Base-by-base conservation (phyloP, 345 rosid species). In the Camelina sativa region DNA sequence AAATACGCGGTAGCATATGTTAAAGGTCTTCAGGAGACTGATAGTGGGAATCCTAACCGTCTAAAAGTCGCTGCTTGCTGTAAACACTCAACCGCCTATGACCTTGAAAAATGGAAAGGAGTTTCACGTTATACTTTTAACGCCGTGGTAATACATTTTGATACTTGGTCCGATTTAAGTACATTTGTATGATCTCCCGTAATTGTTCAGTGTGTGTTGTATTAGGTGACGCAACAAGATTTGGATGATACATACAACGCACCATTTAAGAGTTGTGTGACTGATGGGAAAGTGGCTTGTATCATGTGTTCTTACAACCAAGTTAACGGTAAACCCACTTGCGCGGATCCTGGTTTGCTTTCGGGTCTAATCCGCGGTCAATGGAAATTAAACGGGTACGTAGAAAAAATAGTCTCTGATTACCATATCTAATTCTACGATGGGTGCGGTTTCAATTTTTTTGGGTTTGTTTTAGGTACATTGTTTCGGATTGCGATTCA, bases 291-390 rank as follows among this genome's bases (percentile, higher is more conserved):
- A 72, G 97, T 91, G 11, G 92, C 92, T 2, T 84, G 97, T 76
- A 90, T 91, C 62, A 91, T 91, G 97, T 91, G 92, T 69, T 87
- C 92, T 37, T 91, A 87, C 73, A 91, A 91, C 69, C 85, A 86
- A 79, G 91, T 91, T 56, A 91, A 91, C 63, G 97, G 94, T 13
- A 87, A 73, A 63, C 94, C 97, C 0, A 81, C 89, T 13, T 88
- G 97, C 47, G 97, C 92, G 22, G 94, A 91, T 44, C 84, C 85
- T 0, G 81, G 84, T 65, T 86, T 91, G n/a, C 87, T 91, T 4
- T 12, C 83, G 0, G 94, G 94, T 6, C 81, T 83, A 0, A 77
- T 88, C 66, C 78, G 97, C 19, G 87, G 92, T 9, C 13, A 83
- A 52, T 91, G 97, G 97, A 84, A 87, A 71, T 53, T 91, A 48